Evolutionary conservation across 2,329 filamentous ascomycete genomes (phyloP).

Genomic region (Penicillium sp.): DNA sequence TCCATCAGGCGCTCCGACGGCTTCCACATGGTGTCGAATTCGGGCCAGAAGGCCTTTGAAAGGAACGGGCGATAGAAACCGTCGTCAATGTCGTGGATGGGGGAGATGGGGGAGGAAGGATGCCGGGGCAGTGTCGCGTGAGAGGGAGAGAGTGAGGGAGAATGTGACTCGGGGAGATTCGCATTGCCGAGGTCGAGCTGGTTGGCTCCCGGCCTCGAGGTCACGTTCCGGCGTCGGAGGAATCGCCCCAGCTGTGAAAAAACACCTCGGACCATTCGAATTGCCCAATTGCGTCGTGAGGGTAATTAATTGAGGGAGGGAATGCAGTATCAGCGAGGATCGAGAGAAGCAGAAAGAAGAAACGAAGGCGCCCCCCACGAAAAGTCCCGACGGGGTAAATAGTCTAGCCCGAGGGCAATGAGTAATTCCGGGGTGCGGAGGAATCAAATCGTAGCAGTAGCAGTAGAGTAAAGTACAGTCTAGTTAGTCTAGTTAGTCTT

Average conservation of each 20-base stretch:
- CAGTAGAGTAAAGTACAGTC: too few relatives aligned
- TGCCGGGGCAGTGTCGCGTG: slow-evolving; percentile 18
- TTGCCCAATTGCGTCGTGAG: too few relatives aligned
- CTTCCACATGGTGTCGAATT: slow-evolving; percentile 76
- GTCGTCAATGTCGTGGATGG: slow-evolving; percentile 5
- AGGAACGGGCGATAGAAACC: slow-evolving; percentile 2
- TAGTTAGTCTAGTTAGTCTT: too few relatives aligned
- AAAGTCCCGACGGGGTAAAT: slow-evolving; percentile 2
- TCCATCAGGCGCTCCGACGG: slow-evolving; percentile 89
- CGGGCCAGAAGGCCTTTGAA: slow-evolving; percentile 33
- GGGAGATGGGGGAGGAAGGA: slow-evolving; percentile 7
- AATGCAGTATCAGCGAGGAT: too few relatives aligned
- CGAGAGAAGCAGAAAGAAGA: not conserved
- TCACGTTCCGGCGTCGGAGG: slow-evolving; percentile 27
- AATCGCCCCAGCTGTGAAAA: slow-evolving; percentile 7
- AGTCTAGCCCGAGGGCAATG: slow-evolving; percentile 3
- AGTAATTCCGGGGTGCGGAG: slow-evolving; percentile 3
- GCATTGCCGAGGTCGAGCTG: slow-evolving; percentile 36
- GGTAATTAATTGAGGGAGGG: too few relatives aligned
- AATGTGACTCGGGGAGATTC: slow-evolving; percentile 18
- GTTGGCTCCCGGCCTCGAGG: slow-evolving; percentile 13
- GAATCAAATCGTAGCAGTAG: too few relatives aligned
- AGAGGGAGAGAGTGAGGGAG: slow-evolving; percentile 9
- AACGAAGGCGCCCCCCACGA: not conserved
- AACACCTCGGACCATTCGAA: slow-evolving; percentile 2